Percentiles rank a stretch among this genome's conserved stretches.
Conservation (phyloP, 371 early-diverging fungal species). For the Mucor piriformis region DNA sequence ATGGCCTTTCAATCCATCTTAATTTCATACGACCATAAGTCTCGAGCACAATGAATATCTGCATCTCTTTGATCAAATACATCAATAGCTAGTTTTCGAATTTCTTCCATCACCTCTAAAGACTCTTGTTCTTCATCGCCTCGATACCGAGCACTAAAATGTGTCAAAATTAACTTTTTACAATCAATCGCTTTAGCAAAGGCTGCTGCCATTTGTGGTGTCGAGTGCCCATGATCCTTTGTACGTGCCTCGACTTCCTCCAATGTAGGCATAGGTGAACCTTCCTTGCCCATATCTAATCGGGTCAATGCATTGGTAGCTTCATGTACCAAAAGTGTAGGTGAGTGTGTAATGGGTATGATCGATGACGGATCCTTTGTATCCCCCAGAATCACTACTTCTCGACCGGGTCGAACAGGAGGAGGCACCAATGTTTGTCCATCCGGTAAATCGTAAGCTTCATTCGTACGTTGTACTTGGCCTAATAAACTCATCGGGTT, state of each 20-base stretch:
- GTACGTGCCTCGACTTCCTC: conserved; percentile 43
- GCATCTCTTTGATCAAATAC: conserved; percentile 40
- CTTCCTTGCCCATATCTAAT: conserved; percentile 27
- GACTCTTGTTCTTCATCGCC: conserved; percentile 50
- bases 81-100: conserved; percentile 43
- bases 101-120: conserved; percentile 57
- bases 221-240: conserved; percentile 61
- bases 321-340: conserved; percentile 58
- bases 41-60: conserved; percentile 48
- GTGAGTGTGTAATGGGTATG: conserved; percentile 7
- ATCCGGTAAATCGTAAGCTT: conserved; percentile 50
- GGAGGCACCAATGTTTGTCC: conserved; percentile 44
- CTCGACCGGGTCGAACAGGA: conserved; percentile 43
- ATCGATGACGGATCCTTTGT: conserved; percentile 50
- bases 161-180: conserved; percentile 53
- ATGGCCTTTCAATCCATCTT: conserved; percentile 19
- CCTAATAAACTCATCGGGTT: conserved; percentile 54
- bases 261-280: conserved; percentile 13
- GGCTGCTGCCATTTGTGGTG: conserved; percentile 64
- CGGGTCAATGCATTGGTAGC: conserved; percentile 62
- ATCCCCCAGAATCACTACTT: conserved; percentile 62
- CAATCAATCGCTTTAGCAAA: conserved; percentile 51
- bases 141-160: conserved; percentile 62
- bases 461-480: conserved; percentile 44
- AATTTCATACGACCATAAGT: conserved; percentile 48